Evolutionary conservation across 306 rosid genomes (phyloP), one percentile per base, ranked within the genome.

Genomic region (Glycine latifolia): DNA sequence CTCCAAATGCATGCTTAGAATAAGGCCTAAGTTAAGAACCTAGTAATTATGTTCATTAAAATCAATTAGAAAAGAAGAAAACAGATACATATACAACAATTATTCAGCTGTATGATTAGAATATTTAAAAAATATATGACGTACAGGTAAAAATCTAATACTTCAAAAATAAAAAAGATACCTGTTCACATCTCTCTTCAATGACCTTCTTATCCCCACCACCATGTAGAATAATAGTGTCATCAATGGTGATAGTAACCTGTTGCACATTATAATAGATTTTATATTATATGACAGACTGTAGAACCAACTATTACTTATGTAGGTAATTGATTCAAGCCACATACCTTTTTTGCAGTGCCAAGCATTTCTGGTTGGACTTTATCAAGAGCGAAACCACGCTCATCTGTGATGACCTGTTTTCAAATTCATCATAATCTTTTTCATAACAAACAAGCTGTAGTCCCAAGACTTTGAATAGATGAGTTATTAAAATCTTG

Each of bases 151-250:
- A 81, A 66, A 35, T 79, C 6, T 43, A 67, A 59, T 8, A n/a
- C 46, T 59, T 76, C 0, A 35, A 52, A 65, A 33, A 13, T 43
- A 52, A 65, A 16, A 26, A 56, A 65, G 43, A 39, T 84, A 95
- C 99, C 96, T 93, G 86, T 53, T 88, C 93, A 60, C 99, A 93
- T 89, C 99, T 91, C 79, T 91, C 99, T 89, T 91, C 97, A 79
- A 95, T 86, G 78, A 87, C 86, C 79, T 91, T 95, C 96, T 93
- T 95, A 82, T 95, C 94, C 68, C 99, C 99, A 12, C 96, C 96
- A n/a, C 99, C 99, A 67, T 91, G 90, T 65, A 93, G 91, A 90
- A 95, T 73, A 73, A 95, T 84, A 65, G 98, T 88, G 82, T 95
- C 97, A 75, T 93, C 99, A 76, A 90, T 87, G 63, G 98, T 87